A percentile compares a stretch with the other conserved stretches of the same genome.
These are phyloP conservation scores for Hordeum pubiflorum DNA, from an alignment of 202 grass and related monocot species.

Conservation along the genomic window DNA sequence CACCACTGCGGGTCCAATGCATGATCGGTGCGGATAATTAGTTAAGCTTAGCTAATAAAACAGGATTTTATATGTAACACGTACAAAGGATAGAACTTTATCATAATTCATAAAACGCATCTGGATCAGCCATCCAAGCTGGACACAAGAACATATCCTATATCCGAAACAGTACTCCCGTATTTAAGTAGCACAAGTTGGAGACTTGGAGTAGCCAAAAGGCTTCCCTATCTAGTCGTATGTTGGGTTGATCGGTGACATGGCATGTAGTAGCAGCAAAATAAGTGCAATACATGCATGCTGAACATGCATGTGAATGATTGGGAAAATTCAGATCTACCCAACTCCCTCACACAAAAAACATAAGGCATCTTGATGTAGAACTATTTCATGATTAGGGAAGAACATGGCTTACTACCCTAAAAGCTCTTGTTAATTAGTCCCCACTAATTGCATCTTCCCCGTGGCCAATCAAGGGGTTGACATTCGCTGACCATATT, in stretches of 20 bases:
- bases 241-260: no score
- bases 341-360: no score
- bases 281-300: no score
- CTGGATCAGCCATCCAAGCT: background rate
- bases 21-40: background rate
- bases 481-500: background rate
- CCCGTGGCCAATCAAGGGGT: background rate
- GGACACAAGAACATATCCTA: background rate
- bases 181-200: constrained; percentile 7
- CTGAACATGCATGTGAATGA: no score
- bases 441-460: background rate
- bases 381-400: background rate
- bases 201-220: background rate
- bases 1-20: background rate
- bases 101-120: background rate
- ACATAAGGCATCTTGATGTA: background rate
- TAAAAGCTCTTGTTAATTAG: background rate
- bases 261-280: no score
- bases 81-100: background rate
- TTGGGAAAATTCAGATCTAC: no score
- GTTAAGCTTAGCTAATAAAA: background rate
- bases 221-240: no score
- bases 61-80: background rate
- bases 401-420: background rate
- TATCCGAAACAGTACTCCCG: background rate